A percentile compares a stretch with the other conserved stretches of the same genome.
Conservation (phyloP, 1,284 basidiomycete genomes). For the Apiotrichum brassicae region DNA sequence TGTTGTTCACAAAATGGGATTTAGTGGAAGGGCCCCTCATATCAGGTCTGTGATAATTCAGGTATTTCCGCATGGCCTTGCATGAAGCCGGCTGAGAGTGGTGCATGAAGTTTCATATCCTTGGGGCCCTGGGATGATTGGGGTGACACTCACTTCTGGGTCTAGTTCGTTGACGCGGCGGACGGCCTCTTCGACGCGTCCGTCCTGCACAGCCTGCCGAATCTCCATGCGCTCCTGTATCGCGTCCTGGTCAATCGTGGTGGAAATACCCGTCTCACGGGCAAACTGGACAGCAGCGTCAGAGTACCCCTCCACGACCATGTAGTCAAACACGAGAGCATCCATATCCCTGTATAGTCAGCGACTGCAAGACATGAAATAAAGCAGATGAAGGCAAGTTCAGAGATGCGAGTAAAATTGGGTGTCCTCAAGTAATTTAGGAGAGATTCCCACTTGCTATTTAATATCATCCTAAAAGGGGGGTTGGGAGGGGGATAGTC, state of each 20-base stretch:
- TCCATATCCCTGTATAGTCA: constrained; percentile 71
- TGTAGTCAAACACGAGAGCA: constrained; percentile 93
- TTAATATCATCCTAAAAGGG: constrained; percentile 48
- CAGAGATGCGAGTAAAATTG: constrained; percentile 49
- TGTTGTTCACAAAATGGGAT: constrained; percentile 8
- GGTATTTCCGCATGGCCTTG: constrained; percentile 47
- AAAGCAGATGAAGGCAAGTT: too few species aligned
- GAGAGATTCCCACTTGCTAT: constrained; percentile 59
- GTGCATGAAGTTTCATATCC: constrained; percentile 95
- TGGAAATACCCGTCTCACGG: constrained; percentile 68
- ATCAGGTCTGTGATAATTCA: constrained; percentile 49
- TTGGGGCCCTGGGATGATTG: constrained; percentile 41
- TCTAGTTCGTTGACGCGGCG: constrained; percentile 89
- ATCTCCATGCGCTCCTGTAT: constrained; percentile 93
- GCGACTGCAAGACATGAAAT: too few species aligned
- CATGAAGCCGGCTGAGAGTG: constrained; percentile 73
- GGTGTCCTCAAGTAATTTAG: constrained; percentile 51
- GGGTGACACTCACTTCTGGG: constrained; percentile 73
- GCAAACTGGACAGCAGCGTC: constrained; percentile 91
- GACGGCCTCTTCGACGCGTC: constrained; percentile 91
- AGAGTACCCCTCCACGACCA: constrained; percentile 95
- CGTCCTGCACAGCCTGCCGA: constrained; percentile 84
- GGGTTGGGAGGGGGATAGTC: constrained; percentile 8
- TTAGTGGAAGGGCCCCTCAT: constrained; percentile 48
- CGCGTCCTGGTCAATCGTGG: constrained; percentile 71